Conservation (phyloP, 805 yeast genomes). For the Maudiozyma barnettii region DNA sequence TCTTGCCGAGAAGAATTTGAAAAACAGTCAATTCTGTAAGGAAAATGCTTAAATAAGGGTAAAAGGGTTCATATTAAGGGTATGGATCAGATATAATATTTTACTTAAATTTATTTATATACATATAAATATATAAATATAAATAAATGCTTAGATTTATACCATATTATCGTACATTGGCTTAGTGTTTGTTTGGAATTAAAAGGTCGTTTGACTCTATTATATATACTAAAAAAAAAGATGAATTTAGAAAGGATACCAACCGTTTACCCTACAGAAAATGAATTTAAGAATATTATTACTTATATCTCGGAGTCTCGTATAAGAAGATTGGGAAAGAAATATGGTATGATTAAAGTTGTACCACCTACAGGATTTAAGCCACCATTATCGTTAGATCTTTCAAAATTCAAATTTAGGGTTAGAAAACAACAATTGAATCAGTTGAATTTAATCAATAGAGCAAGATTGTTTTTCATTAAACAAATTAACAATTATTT, state of each 20-base stretch:
- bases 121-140: too few relatives aligned
- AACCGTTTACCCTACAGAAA: constrained; percentile 42
- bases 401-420: constrained; percentile 47
- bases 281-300: constrained; percentile 57
- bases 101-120: too few relatives aligned
- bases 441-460: constrained; percentile 52
- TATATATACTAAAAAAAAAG: too few relatives aligned
- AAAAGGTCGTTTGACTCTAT: too few relatives aligned
- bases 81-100: too few relatives aligned
- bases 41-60: too few relatives aligned
- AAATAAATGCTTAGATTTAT: too few relatives aligned
- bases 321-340: constrained; percentile 37
- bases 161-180: too few relatives aligned
- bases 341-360: constrained; percentile 69
- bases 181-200: too few relatives aligned
- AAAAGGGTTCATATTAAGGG: too few relatives aligned
- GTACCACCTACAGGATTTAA: constrained; percentile 47
- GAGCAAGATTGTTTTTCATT: constrained; percentile 53
- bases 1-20: too few relatives aligned
- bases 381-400: constrained; percentile 47
- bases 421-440: constrained; percentile 60
- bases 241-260: constrained; percentile 36
- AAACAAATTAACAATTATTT: constrained; percentile 49
- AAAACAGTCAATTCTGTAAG: background rate
- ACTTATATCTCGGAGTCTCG: constrained; percentile 47